Percentiles rank a stretch among this genome's conserved stretches.
Conservation (phyloP, 2,329 filamentous ascomycete genomes). For the Fulvia fulva region DNA sequence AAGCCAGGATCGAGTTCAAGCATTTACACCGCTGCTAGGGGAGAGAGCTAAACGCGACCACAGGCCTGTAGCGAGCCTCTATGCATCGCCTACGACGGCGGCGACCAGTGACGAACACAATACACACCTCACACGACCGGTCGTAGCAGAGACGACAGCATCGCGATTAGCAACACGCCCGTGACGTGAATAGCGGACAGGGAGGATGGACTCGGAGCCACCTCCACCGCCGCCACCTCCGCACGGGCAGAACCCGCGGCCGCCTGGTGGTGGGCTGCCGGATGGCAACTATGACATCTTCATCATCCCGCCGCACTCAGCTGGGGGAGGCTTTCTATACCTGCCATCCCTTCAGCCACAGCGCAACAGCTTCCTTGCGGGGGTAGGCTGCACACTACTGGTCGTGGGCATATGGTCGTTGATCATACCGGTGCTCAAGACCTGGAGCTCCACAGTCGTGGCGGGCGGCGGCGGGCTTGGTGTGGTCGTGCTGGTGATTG, state of each 20-base stretch:
- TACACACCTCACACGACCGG: conserved; percentile 13
- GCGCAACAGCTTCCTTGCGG: conserved; percentile 85
- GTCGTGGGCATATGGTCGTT: conserved; percentile 68
- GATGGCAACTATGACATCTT: conserved; percentile 96
- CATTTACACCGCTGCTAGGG: background rate
- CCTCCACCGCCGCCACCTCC: conserved; percentile 81
- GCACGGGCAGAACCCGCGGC: conserved; percentile 73
- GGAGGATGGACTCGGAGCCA: conserved; percentile 34
- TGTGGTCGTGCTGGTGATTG: conserved; percentile 66
- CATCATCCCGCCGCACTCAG: conserved; percentile 86
- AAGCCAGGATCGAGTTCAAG: conserved; percentile 1
- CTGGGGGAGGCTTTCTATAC: conserved; percentile 86
- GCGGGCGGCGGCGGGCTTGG: conserved; percentile 66
- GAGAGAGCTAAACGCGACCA: background rate
- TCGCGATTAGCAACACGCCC: background rate
- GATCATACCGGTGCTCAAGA: conserved; percentile 67
- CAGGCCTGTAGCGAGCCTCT: conserved; percentile 6
- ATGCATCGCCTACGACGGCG: conserved; percentile 19
- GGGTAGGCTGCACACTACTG: conserved; percentile 72
- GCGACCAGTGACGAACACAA: conserved; percentile 7
- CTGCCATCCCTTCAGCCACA: conserved; percentile 84
- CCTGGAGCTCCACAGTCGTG: conserved; percentile 69
- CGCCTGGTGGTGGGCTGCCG: conserved; percentile 64
- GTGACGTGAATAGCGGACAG: conserved; percentile 3
- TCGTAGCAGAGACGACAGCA: background rate